Conservation (phyloP, 2,329 filamentous ascomycete genomes). For the Cladosporium austrohemisphaericum region DNA sequence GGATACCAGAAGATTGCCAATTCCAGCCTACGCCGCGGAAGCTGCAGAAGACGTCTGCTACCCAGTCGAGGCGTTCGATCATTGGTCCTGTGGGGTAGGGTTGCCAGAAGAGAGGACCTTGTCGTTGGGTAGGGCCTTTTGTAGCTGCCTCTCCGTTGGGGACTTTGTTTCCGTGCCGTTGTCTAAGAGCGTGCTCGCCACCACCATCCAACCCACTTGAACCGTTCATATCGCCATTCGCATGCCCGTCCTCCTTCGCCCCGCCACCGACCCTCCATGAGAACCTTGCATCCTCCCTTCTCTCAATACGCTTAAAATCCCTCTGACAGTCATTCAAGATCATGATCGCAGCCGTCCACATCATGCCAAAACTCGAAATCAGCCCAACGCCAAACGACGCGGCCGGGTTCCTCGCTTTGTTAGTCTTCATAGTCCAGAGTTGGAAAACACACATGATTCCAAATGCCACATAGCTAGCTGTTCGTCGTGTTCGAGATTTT, state of each 20-base stretch:
- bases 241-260: not conserved
- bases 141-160: slow-evolving; percentile 11
- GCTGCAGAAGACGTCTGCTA: slow-evolving; percentile 53
- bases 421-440: slow-evolving; percentile 42
- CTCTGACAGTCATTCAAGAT: slow-evolving; percentile 53
- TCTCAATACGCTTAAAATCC: slow-evolving; percentile 55
- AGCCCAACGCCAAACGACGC: slow-evolving; percentile 55
- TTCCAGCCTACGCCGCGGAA: slow-evolving; percentile 61
- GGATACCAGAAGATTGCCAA: slow-evolving; percentile 51
- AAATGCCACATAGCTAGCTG: slow-evolving; percentile 46
- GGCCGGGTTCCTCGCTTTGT: slow-evolving; percentile 48
- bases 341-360: slow-evolving; percentile 53
- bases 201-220: slow-evolving; percentile 13
- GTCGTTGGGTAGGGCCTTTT: slow-evolving; percentile 18
- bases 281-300: not conserved
- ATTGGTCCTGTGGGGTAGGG: slow-evolving; percentile 47
- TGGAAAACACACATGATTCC: slow-evolving; percentile 41
- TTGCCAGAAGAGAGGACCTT: slow-evolving; percentile 47
- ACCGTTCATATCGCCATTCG: slow-evolving; percentile 4
- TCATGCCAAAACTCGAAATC: slow-evolving; percentile 50
- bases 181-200: slow-evolving; percentile 2
- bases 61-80: slow-evolving; percentile 55
- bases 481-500: slow-evolving; percentile 36
- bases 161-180: not conserved
- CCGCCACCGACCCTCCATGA: not conserved